Base-by-base conservation (phyloP, 2,329 filamentous ascomycete genomes). In the Ramularia endophylla region DNA sequence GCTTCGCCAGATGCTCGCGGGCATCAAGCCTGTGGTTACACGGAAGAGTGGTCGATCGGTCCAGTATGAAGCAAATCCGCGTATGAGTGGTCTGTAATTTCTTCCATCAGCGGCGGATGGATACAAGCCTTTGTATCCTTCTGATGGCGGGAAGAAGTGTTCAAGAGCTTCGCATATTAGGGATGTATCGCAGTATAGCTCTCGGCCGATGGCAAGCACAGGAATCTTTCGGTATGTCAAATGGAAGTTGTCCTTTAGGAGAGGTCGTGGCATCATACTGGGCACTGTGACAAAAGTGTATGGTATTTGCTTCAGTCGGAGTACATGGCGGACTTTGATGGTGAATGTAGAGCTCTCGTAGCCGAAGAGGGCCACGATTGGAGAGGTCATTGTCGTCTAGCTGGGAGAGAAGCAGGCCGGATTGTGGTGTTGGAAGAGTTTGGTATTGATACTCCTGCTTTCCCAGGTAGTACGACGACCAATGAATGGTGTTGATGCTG, bases 41-140 rank as follows among this genome's bases (percentile, higher is more conserved):
- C 65, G 55, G 50, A 68, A 68, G 4, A 68, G 46, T 0, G 65
- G 61, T 19, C 63, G 40, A 43, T 69, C 65, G 2, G 58, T 62
- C 65, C 65, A 68, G 46, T 66, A 67, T n/a, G 52, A 58, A 2
- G 65, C 60, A 27, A 67, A 65, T 0, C 64, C 63, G n/a, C 65
- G 50, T 4, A 60, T 64, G 2, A 68, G 41, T 0, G 56, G 54
- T 5, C 58, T 37, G 39, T 68, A 65, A n/a, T 50, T 47, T 51
- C 64, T 56, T 1, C 57, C 57, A 27, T 58, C 61, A 3, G 51
- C 35, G 2, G 56, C 52, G 5, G 41, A 35, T 2, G 64, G 65
- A 44, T 67, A 67, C 5, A 67, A 50, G 9, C 56, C 57, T 6
- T 55, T 55, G 36, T 57, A 65, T n/a, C 59, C 61, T n/a, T 56